These are phyloP conservation scores for Ceratorhiza oryzae-sativae DNA, from an alignment of 1,284 basidiomycete species.

Conservation along the genomic window DNA sequence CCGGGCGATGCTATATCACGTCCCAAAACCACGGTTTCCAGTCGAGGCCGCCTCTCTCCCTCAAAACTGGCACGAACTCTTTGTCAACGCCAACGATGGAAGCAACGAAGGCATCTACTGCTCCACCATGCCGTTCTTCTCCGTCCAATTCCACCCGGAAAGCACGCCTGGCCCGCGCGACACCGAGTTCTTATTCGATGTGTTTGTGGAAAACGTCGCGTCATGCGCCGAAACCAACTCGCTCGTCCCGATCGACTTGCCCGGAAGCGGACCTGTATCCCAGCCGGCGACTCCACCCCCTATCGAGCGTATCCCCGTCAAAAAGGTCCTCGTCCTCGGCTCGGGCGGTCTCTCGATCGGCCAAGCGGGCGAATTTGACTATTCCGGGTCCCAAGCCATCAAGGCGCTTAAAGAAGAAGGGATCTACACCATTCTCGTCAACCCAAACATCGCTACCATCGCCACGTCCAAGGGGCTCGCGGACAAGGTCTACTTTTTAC, in stretches of 20 bases:
- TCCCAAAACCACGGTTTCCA: slow-evolving; percentile 99
- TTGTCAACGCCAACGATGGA: slow-evolving; percentile 95
- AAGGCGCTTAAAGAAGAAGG: slow-evolving; percentile 99
- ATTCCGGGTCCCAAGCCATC: slow-evolving; percentile 98
- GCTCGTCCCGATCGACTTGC: slow-evolving; percentile 81
- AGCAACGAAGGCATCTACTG: slow-evolving; percentile 99
- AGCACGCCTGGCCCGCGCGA: slow-evolving; percentile 98
- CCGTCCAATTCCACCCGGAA: slow-evolving; percentile 99
- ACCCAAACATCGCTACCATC: slow-evolving; percentile 99
- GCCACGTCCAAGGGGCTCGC: slow-evolving; percentile 97
- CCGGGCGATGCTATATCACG: slow-evolving; percentile 98
- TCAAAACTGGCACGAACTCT: slow-evolving; percentile 90
- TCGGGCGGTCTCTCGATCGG: slow-evolving; percentile 99
- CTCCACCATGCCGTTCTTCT: slow-evolving; percentile 92
- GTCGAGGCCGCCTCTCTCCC: slow-evolving; percentile 86
- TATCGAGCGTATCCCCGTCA: slow-evolving; percentile 72
- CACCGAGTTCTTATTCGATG: slow-evolving; percentile 98
- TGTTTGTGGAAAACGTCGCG: slow-evolving; percentile 89
- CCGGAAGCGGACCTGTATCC: slow-evolving; percentile 85
- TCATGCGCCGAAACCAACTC: slow-evolving; percentile 76
- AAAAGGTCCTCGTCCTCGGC: slow-evolving; percentile 95
- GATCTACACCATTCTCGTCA: slow-evolving; percentile 98
- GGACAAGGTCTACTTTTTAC: slow-evolving; percentile 99
- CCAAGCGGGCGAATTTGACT: slow-evolving; percentile 99
- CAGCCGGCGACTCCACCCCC: slow-evolving; percentile 70